These are phyloP conservation scores for Juncus effusus DNA, from an alignment of 176 grass and related monocot genomes.

Conservation along the genomic window DNA sequence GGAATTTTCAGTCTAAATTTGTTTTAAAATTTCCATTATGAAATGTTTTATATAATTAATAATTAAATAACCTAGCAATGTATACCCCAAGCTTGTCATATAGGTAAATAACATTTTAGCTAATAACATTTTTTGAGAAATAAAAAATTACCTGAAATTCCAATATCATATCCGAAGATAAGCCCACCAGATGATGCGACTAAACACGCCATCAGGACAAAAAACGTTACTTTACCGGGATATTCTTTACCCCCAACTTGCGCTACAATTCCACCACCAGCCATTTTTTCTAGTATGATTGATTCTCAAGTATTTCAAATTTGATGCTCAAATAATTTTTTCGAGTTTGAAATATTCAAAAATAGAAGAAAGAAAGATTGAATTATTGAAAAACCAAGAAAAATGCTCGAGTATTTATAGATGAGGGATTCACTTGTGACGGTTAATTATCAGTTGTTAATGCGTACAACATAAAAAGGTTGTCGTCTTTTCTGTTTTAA, in stretches of 20 bases:
- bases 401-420: background rate
- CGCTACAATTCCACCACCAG: slow-evolving; percentile 18
- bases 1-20: too few relatives aligned
- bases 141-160: background rate
- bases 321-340: background rate
- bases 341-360: background rate
- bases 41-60: too few relatives aligned
- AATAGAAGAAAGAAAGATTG: slow-evolving; percentile 3
- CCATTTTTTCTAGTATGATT: slow-evolving; percentile 18
- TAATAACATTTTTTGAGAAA: too few relatives aligned
- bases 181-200: slow-evolving; percentile 24
- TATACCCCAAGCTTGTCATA: too few relatives aligned
- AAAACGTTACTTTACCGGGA: slow-evolving; percentile 21
- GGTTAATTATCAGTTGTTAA: slow-evolving; percentile 4
- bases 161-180: too few relatives aligned
- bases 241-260: slow-evolving; percentile 24
- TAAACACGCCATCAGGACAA: slow-evolving; percentile 22
- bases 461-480: background rate
- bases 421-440: background rate
- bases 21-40: too few relatives aligned
- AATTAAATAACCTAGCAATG: too few relatives aligned
- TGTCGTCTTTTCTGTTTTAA: slow-evolving; percentile 15
- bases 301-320: background rate
- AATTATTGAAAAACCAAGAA: background rate
- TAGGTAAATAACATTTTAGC: too few relatives aligned